Percentiles rank a stretch among this genome's conserved stretches.
These are phyloP conservation scores for Xerocomellus dryophilus DNA, from an alignment of 768 basidiomycete species.

Conservation along the genomic window DNA sequence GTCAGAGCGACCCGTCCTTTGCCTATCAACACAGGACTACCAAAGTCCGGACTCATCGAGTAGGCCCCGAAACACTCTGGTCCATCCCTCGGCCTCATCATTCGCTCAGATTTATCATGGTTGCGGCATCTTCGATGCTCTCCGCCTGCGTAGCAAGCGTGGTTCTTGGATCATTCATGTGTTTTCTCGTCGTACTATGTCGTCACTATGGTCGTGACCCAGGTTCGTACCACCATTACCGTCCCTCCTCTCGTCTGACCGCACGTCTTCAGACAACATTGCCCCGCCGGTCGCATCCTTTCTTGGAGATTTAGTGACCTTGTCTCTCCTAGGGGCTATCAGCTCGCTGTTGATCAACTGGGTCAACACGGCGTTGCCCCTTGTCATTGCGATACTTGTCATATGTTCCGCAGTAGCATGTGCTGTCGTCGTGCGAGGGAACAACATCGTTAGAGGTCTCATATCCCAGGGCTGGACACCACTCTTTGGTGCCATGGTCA, in stretches of 20 bases:
- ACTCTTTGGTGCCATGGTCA: conserved; percentile 84
- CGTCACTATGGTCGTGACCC: conserved; percentile 77
- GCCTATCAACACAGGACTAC: conserved; percentile 26
- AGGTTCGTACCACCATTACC: conserved; percentile 44
- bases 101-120: conserved; percentile 62
- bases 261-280: conserved; percentile 71
- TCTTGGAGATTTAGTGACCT: conserved; percentile 88
- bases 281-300: conserved; percentile 91
- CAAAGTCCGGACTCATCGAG: conserved; percentile 40
- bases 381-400: conserved; percentile 48
- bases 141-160: conserved; percentile 75
- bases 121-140: conserved; percentile 75
- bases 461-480: conserved; percentile 88
- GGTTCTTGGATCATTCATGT: conserved; percentile 92
- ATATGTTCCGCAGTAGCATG: conserved; percentile 50
- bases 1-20: conserved; percentile 23
- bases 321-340: conserved; percentile 75
- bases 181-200: conserved; percentile 73
- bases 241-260: background rate
- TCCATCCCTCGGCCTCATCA: conserved; percentile 3
- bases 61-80: conserved; percentile 22
- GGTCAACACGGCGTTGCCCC: conserved; percentile 63
- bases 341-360: conserved; percentile 68
- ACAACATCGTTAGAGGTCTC: conserved; percentile 66
- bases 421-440: conserved; percentile 56